These are phyloP conservation scores for Calonectria pseudoturangicola DNA, from an alignment of 2,329 filamentous ascomycete genomes.

Conservation along the genomic window DNA sequence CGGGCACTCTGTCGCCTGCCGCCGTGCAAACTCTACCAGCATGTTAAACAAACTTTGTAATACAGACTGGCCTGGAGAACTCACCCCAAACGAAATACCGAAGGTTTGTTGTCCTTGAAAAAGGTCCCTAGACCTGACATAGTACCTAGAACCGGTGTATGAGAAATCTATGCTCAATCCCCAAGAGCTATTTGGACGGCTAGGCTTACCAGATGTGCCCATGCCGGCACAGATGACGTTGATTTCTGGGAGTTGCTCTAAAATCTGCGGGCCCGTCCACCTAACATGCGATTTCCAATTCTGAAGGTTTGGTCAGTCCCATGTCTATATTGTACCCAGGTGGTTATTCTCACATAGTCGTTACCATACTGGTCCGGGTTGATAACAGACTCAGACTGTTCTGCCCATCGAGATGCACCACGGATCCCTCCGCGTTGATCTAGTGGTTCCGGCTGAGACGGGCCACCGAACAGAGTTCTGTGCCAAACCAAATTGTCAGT, in stretches of 20 bases:
- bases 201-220: slow-evolving; percentile 70
- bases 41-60: not conserved
- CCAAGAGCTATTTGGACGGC: slow-evolving; percentile 24
- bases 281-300: slow-evolving; percentile 73
- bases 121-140: slow-evolving; percentile 70
- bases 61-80: not conserved
- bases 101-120: slow-evolving; percentile 70
- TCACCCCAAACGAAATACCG: slow-evolving; percentile 61
- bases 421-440: slow-evolving; percentile 73
- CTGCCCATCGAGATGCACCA: slow-evolving; percentile 64
- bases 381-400: slow-evolving; percentile 64
- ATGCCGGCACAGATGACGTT: slow-evolving; percentile 74
- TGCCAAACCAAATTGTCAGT: slow-evolving; percentile 6
- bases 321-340: slow-evolving; percentile 64
- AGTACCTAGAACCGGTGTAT: slow-evolving; percentile 52
- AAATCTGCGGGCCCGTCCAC: slow-evolving; percentile 77
- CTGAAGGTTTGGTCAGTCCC: slow-evolving; percentile 54
- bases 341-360: not conserved
- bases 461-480: slow-evolving; percentile 73
- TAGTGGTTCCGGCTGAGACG: slow-evolving; percentile 73
- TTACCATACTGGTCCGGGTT: slow-evolving; percentile 73
- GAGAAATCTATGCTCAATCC: not conserved
- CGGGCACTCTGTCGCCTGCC: slow-evolving; percentile 74
- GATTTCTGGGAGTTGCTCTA: slow-evolving; percentile 73
- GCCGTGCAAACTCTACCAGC: slow-evolving; percentile 69